These are phyloP conservation scores for Daedalea quercina DNA, from an alignment of 768 basidiomycete genomes.

Conservation along the genomic window DNA sequence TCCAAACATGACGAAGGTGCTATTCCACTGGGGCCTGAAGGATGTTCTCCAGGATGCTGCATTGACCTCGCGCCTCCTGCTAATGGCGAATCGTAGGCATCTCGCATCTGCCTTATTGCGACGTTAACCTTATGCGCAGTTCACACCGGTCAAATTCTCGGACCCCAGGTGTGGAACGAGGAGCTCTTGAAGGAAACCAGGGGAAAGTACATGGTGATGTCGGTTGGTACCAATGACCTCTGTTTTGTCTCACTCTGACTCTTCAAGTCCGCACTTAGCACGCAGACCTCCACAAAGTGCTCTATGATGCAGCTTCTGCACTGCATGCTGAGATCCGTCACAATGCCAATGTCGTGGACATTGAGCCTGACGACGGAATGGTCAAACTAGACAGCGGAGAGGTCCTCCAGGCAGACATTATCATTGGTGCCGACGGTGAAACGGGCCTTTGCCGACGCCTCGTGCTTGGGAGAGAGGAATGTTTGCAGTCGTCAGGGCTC, in stretches of 20 bases:
- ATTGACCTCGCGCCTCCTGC: constrained; percentile 14
- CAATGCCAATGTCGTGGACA: constrained; percentile 19
- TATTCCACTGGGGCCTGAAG: constrained; percentile 29
- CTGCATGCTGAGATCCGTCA: constrained; percentile 21
- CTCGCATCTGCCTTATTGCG: too few relatives aligned
- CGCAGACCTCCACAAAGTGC: constrained; percentile 23
- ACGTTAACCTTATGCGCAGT: too few relatives aligned
- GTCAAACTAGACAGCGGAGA: constrained; percentile 25
- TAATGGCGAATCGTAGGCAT: too few relatives aligned
- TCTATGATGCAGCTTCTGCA: constrained; percentile 23
- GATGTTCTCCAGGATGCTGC: constrained; percentile 18
- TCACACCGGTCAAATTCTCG: constrained; percentile 22
- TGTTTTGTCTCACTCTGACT: too few relatives aligned
- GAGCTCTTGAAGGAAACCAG: constrained; percentile 23
- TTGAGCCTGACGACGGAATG: constrained; percentile 16
- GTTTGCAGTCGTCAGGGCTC: constrained; percentile 13
- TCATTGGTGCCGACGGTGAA: constrained; percentile 31
- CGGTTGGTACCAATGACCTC: constrained; percentile 18
- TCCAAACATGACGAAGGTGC: constrained; percentile 31
- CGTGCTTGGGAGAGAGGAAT: constrained; percentile 9
- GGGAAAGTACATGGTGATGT: constrained; percentile 24
- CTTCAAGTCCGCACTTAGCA: constrained; percentile 21
- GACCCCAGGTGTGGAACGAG: constrained; percentile 23
- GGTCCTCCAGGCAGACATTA: constrained; percentile 23
- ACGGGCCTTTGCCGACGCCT: constrained; percentile 18